Evolutionary conservation across 495 filamentous ascomycete species (phyloP).

Genomic region (Aspergillus cavernicola): DNA sequence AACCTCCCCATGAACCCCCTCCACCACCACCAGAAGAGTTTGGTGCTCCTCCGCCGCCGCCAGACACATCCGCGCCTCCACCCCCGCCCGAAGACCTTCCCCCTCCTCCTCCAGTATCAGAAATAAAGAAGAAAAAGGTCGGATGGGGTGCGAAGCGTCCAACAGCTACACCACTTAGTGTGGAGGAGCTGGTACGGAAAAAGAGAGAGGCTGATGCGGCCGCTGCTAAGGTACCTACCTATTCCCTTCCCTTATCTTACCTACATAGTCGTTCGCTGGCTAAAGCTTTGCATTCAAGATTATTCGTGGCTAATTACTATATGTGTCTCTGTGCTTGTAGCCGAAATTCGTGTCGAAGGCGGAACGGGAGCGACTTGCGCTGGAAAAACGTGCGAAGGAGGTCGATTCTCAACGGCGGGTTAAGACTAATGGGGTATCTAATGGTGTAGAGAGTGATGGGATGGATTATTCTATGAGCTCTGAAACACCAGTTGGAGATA

Average conservation of each 20-base stretch:
- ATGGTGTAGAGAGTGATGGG: constrained; percentile 27
- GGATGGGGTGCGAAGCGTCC: constrained; percentile 48
- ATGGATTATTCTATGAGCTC: constrained; percentile 19
- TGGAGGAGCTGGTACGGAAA: constrained; percentile 73
- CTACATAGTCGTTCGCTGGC: not conserved
- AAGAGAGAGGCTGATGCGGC: constrained; percentile 77
- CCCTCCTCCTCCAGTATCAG: constrained; percentile 47
- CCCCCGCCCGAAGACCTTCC: constrained; percentile 53
- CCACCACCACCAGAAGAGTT: constrained; percentile 54
- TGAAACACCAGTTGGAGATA: constrained; percentile 23
- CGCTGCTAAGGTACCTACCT: constrained; percentile 60
- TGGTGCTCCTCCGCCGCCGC: constrained; percentile 42
- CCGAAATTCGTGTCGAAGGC: constrained; percentile 92
- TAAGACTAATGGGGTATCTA: constrained; percentile 19
- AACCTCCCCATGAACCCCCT: constrained; percentile 40
- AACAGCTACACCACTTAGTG: constrained; percentile 56
- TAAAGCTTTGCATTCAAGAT: not conserved
- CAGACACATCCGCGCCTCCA: constrained; percentile 46
- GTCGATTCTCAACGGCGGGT: constrained; percentile 62
- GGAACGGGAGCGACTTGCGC: constrained; percentile 77
- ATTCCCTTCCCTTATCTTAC: not conserved
- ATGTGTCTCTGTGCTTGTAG: constrained; percentile 37
- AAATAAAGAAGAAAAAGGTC: constrained; percentile 50
- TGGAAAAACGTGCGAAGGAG: constrained; percentile 83
- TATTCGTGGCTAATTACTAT: constrained; percentile 16